These are phyloP conservation scores for Globisporangium splendens DNA, from an alignment of 352 stramenopile genomes.

Conservation along the genomic window DNA sequence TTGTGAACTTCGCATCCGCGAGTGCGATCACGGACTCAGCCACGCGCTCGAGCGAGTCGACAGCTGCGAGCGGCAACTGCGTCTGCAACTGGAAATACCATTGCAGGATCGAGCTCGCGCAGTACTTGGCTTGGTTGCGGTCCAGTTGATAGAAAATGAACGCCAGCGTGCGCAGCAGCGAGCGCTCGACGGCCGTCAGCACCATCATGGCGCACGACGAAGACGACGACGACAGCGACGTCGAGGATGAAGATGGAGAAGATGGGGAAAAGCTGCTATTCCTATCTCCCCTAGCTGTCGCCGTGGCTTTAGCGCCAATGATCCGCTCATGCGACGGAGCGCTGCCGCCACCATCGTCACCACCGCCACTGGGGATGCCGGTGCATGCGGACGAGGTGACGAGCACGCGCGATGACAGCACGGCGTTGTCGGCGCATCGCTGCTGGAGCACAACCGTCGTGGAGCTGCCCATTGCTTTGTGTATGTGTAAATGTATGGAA, in stretches of 20 bases:
- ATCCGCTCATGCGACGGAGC: too few species aligned
- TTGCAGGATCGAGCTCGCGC: conserved; percentile 51
- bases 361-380: too few species aligned
- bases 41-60: conserved; percentile 50
- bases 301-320: too few species aligned
- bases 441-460: too few species aligned
- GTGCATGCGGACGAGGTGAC: too few species aligned
- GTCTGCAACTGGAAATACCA: conserved; percentile 63
- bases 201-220: conserved; percentile 37
- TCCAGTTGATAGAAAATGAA: conserved; percentile 70
- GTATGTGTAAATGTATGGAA: too few species aligned
- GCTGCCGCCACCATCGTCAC: too few species aligned
- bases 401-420: too few species aligned
- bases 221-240: neutral
- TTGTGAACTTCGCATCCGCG: conserved; percentile 58
- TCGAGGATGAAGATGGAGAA: neutral
- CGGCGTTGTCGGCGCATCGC: too few species aligned
- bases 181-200: conserved; percentile 52
- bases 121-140: conserved; percentile 47
- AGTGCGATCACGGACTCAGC: conserved; percentile 56
- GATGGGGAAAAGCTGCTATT: neutral
- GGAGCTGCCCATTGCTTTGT: too few species aligned
- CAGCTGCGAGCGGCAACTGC: conserved; percentile 41
- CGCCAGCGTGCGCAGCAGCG: conserved; percentile 56
- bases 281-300: neutral